phyloP scores from a whole-genome alignment of 805 yeast genomes.

The Metschnikowia reukaufii region DNA sequence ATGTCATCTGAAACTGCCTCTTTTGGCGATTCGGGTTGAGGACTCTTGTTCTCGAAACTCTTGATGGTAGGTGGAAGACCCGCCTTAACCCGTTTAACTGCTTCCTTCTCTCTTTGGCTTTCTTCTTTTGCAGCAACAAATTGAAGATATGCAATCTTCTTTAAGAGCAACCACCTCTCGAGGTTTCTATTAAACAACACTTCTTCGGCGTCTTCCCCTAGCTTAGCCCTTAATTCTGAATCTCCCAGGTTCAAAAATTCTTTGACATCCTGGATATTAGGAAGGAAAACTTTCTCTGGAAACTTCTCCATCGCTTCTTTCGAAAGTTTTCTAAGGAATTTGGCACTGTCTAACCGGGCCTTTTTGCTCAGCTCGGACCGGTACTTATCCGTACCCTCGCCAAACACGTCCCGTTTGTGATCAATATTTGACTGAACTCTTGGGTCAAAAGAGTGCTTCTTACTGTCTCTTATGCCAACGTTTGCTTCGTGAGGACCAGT shows the following conservation, averaged over 20 bases:
- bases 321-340: conserved; percentile 58
- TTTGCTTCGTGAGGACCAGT: conserved; percentile 79
- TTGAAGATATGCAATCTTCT: conserved; percentile 68
- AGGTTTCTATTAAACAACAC: conserved; percentile 43
- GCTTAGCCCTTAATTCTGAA: conserved; percentile 32
- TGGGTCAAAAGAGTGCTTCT: conserved; percentile 76
- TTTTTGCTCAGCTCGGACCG: conserved; percentile 45
- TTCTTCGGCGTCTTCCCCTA: conserved; percentile 41
- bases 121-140: conserved; percentile 57
- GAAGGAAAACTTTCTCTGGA: conserved; percentile 43
- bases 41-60: conserved; percentile 5
- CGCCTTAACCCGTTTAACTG: conserved; percentile 34
- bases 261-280: conserved; percentile 55
- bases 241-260: conserved; percentile 54
- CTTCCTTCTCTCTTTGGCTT: conserved; percentile 38
- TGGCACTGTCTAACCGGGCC: conserved; percentile 54
- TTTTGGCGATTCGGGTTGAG: not conserved
- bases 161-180: conserved; percentile 71
- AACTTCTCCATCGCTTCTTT: conserved; percentile 42
- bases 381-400: conserved; percentile 70
- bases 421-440: conserved; percentile 66
- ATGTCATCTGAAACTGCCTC: not conserved
- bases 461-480: conserved; percentile 78
- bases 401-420: conserved; percentile 74
- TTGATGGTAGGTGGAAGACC: conserved; percentile 27